These are phyloP conservation scores for Chalara sp. DNA, from an alignment of 2,329 filamentous ascomycete genomes.

Conservation along the genomic window DNA sequence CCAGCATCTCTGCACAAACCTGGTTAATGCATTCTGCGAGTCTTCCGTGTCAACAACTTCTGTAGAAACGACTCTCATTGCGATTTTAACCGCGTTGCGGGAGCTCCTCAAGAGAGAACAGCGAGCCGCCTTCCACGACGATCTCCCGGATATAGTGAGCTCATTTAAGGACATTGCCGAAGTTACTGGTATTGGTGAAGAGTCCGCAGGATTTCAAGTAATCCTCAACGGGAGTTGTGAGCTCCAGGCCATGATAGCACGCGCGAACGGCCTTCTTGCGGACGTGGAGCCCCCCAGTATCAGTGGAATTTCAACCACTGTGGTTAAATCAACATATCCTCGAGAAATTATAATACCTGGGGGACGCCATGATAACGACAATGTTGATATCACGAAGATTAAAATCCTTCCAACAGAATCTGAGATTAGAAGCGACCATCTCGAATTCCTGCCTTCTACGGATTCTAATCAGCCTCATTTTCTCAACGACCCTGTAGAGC, in stretches of 20 bases:
- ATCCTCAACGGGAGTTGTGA: conserved; percentile 6
- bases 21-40: neutral
- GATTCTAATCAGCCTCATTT: conserved; percentile 35
- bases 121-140: conserved; percentile 18
- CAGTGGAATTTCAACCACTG: conserved; percentile 7
- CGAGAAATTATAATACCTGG: conserved; percentile 7
- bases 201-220: conserved; percentile 7
- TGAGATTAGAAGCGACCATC: conserved; percentile 28
- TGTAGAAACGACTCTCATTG: conserved; percentile 12
- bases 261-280: conserved; percentile 9
- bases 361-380: conserved; percentile 19
- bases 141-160: conserved; percentile 16
- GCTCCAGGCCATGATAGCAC: conserved; percentile 10
- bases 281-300: conserved; percentile 1
- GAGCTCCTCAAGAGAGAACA: conserved; percentile 19
- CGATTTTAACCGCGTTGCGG: conserved; percentile 11
- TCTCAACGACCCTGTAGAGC: conserved; percentile 24
- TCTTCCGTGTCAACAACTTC: conserved; percentile 2
- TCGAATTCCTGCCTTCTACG: conserved; percentile 38
- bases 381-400: conserved; percentile 27
- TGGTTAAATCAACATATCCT: conserved; percentile 13
- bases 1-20: conserved; percentile 9
- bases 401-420: conserved; percentile 26
- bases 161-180: conserved; percentile 6
- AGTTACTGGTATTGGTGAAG: conserved; percentile 4